phyloP scores from a whole-genome alignment of 805 yeast species.

The Aciculoconidium aculeatum region DNA sequence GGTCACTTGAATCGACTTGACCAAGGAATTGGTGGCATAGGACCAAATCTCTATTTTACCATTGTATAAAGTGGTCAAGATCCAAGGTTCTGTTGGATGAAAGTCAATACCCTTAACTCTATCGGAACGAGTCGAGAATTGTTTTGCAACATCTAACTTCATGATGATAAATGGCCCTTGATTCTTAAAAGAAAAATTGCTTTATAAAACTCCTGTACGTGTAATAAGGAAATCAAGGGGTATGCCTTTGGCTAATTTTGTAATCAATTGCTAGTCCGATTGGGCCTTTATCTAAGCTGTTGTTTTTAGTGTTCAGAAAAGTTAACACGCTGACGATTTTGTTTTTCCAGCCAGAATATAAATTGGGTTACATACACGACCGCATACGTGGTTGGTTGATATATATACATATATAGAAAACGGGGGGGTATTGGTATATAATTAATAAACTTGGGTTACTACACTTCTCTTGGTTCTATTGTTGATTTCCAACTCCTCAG shows the following conservation, averaged over 20 bases:
- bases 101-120: slow-evolving; percentile 97
- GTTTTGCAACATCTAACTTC: slow-evolving; percentile 55
- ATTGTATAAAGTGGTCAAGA: slow-evolving; percentile 81
- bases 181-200: slow-evolving; percentile 2
- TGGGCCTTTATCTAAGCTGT: not conserved
- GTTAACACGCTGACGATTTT: slow-evolving; percentile 13
- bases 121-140: slow-evolving; percentile 86
- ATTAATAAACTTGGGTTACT: slow-evolving; percentile 3
- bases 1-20: slow-evolving; percentile 90
- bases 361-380: slow-evolving; percentile 8
- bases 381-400: too few relatives aligned
- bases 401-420: too few relatives aligned
- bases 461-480: slow-evolving; percentile 17
- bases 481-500: slow-evolving; percentile 17
- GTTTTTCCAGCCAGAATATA: slow-evolving; percentile 4
- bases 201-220: too few relatives aligned
- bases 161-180: too few relatives aligned
- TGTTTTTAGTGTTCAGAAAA: slow-evolving; percentile 3
- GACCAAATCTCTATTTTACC: slow-evolving; percentile 94
- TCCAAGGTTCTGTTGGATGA: slow-evolving; percentile 98
- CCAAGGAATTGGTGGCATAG: slow-evolving; percentile 76
- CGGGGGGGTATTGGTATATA: not conserved
- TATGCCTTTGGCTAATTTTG: not conserved
- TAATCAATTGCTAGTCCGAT: not conserved
- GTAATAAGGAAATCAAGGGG: too few relatives aligned